phyloP scores from a whole-genome alignment of 441 rosid genomes.

The Syzygium malaccense region DNA sequence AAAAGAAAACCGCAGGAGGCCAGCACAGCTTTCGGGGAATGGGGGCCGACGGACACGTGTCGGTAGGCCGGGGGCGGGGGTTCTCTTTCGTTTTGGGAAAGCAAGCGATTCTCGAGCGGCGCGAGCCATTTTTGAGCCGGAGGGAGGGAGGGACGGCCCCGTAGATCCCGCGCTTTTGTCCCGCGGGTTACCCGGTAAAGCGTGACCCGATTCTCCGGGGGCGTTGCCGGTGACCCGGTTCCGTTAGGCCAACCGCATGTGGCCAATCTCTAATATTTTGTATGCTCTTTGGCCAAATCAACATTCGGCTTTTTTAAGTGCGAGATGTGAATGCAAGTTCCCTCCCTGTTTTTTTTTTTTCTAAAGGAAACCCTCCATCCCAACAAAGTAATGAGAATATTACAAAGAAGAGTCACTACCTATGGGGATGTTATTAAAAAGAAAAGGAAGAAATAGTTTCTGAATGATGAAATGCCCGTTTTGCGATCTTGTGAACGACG shows the following conservation, averaged over 20 bases:
- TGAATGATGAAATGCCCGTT: background rate
- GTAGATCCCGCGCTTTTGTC: constrained; percentile 23
- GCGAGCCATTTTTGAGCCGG: background rate
- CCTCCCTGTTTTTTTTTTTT: background rate
- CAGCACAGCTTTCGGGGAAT: background rate
- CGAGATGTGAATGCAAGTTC: background rate
- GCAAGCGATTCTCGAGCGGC: background rate
- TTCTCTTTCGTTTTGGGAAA: background rate
- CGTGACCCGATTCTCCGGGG: background rate
- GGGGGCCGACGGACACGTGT: background rate
- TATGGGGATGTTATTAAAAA: background rate
- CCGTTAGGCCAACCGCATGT: background rate
- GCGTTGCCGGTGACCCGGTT: background rate
- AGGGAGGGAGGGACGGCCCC: background rate
- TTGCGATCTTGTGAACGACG: background rate
- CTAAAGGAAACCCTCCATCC: background rate
- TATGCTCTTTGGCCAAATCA: no score
- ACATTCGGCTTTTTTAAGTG: background rate
- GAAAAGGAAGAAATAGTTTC: no score
- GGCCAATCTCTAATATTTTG: no score
- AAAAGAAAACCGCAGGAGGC: background rate
- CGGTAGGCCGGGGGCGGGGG: background rate
- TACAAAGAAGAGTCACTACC: background rate
- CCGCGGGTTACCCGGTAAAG: background rate
- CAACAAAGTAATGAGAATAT: background rate